phyloP scores from a whole-genome alignment of 257 asterid genomes.

The Catharanthus roseus region DNA sequence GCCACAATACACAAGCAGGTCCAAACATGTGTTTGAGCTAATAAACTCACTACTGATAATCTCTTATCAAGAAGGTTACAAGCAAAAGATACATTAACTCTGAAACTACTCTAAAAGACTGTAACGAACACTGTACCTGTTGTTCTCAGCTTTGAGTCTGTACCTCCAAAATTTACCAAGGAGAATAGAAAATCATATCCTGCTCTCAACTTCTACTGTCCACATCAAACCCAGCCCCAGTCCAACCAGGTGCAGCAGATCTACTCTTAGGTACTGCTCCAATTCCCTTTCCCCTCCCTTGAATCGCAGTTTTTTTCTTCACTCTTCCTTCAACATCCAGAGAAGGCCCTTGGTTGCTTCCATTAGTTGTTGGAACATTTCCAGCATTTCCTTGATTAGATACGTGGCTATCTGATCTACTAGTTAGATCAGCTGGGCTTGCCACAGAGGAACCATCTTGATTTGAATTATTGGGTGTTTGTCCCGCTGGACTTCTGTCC shows the following conservation, averaged over 20 bases:
- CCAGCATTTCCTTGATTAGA: constrained; percentile 32
- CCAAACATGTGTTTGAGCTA: neutral
- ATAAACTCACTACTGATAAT: neutral
- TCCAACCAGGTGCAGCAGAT: constrained; percentile 72
- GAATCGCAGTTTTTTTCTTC: constrained; percentile 52
- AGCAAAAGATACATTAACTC: constrained; percentile 3
- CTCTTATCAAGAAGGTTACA: neutral
- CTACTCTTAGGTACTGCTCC: constrained; percentile 75
- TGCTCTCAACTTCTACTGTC: constrained; percentile 59
- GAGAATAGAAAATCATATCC: constrained; percentile 13
- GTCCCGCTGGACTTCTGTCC: constrained; percentile 46
- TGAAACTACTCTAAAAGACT: neutral
- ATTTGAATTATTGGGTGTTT: constrained; percentile 31
- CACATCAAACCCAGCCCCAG: constrained; percentile 86
- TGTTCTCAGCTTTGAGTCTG: neutral
- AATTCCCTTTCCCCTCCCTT: constrained; percentile 68
- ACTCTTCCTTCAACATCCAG: constrained; percentile 48
- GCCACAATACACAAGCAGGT: neutral
- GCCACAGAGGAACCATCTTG: constrained; percentile 37
- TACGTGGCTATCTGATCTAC: constrained; percentile 27
- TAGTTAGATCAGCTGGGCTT: constrained; percentile 31
- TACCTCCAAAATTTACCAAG: neutral
- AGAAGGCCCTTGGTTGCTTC: constrained; percentile 40
- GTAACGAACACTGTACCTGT: constrained; percentile 13
- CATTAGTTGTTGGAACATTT: constrained; percentile 25